Evolutionary conservation across 2,329 filamentous ascomycete species (phyloP).

Genomic region (Davidsoniella eucalypti): DNA sequence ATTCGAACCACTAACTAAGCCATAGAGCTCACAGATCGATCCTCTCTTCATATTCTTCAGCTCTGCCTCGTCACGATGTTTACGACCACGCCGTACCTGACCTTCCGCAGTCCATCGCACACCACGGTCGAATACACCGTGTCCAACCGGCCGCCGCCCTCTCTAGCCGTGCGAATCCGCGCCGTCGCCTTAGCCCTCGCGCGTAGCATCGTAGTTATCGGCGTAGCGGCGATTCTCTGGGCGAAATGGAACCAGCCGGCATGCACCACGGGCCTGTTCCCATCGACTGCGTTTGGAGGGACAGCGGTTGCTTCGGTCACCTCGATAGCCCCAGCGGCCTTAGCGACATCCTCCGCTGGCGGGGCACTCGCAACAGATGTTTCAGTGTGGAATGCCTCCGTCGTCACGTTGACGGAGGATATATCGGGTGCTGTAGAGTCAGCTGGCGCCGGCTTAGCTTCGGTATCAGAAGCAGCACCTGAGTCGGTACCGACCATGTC

Average conservation of each 20-base stretch:
- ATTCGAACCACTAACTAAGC: background rate
- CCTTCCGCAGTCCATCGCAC: conserved; percentile 54
- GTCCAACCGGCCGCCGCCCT: conserved; percentile 52
- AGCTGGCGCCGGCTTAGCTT: no score
- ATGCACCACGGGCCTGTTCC: conserved; percentile 8
- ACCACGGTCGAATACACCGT: conserved; percentile 89
- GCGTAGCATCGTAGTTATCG: conserved; percentile 26
- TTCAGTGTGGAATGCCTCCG: no score
- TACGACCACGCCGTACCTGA: conserved; percentile 41
- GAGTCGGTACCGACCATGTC: no score
- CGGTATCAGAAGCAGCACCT: no score
- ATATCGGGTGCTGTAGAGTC: no score
- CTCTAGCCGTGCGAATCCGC: conserved; percentile 30
- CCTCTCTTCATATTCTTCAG: background rate
- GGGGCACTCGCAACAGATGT: no score
- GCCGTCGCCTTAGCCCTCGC: conserved; percentile 27
- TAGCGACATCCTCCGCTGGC: background rate
- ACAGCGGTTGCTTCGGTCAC: background rate
- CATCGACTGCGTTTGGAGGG: background rate
- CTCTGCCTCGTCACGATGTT: conserved; percentile 34
- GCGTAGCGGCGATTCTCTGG: conserved; percentile 33
- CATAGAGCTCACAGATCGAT: background rate
- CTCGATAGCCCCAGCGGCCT: background rate
- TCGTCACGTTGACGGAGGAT: no score
- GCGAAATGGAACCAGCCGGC: conserved; percentile 27